Conservation (phyloP, 2,329 filamentous ascomycete genomes). For the Penicillium sp. region DNA sequence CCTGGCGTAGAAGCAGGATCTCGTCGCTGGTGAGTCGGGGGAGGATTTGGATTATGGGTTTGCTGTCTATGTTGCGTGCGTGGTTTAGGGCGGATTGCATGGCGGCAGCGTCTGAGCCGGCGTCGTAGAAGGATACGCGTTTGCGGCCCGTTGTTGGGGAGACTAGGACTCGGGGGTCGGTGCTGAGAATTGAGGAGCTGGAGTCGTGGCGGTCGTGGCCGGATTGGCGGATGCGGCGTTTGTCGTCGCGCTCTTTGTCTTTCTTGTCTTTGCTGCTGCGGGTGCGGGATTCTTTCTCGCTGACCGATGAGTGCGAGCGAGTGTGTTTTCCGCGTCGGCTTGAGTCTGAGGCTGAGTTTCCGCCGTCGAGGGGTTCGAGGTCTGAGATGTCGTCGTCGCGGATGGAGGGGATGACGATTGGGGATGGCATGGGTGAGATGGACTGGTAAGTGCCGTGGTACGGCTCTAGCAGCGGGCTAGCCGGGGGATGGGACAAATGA, state of each 20-base stretch:
- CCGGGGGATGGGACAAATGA: constrained; percentile 57
- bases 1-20: constrained; percentile 76
- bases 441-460: constrained; percentile 94
- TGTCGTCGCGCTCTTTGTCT: constrained; percentile 34
- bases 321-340: constrained; percentile 28
- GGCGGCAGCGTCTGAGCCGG: constrained; percentile 72
- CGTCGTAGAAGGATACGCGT: constrained; percentile 79
- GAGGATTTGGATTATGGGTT: constrained; percentile 76
- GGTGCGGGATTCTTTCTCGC: constrained; percentile 16
- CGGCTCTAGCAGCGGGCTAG: constrained; percentile 83
- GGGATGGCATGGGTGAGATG: constrained; percentile 90
- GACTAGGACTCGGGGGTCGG: constrained; percentile 40
- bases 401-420: constrained; percentile 61
- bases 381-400: constrained; percentile 56
- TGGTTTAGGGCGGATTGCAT: constrained; percentile 73
- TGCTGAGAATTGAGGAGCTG: constrained; percentile 33
- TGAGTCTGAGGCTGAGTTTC: constrained; percentile 26
- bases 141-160: constrained; percentile 52
- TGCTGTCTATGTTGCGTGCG: constrained; percentile 65
- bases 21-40: constrained; percentile 84
- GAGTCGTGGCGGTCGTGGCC: constrained; percentile 31
- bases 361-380: constrained; percentile 46
- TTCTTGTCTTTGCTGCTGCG: constrained; percentile 30
- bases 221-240: constrained; percentile 23
- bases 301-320: constrained; percentile 26